A percentile compares a stretch with the other conserved stretches of the same genome.
Conservation (phyloP, 305 asterid genomes). For the Fraxinus dipetala region DNA sequence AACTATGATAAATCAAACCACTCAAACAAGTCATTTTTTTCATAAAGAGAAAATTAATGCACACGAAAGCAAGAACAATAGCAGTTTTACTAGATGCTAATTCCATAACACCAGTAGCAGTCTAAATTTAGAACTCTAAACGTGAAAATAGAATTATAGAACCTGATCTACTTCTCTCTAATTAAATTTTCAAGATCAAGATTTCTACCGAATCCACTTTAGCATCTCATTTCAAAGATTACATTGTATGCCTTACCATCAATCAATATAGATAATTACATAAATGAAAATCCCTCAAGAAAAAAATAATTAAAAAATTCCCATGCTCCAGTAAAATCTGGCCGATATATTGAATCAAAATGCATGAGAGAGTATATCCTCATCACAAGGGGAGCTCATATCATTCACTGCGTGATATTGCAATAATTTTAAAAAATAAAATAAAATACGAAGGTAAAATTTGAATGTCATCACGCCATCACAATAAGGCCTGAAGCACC, state of each 20-base stretch:
- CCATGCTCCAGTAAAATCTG: background rate
- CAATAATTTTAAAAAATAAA: background rate
- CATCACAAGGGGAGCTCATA: background rate
- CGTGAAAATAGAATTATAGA: background rate
- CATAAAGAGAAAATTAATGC: background rate
- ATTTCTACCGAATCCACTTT: background rate
- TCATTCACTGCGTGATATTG: background rate
- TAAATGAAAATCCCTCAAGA: background rate
- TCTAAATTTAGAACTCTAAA: background rate
- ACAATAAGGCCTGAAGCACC: background rate
- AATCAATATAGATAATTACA: background rate
- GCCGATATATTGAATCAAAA: background rate
- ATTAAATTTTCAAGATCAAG: background rate
- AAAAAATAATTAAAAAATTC: background rate
- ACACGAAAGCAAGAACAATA: background rate
- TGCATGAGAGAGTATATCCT: background rate
- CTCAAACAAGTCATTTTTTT: background rate
- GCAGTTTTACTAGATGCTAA: background rate
- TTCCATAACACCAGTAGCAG: slow-evolving; percentile 9
- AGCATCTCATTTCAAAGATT: background rate
- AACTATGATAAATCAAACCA: background rate
- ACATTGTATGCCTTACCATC: background rate
- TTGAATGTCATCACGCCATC: background rate
- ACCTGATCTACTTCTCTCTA: background rate
- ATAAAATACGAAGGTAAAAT: background rate